A percentile compares a stretch with the other conserved stretches of the same genome.
Conservation (phyloP, 2,329 filamentous ascomycete genomes). For the Claviceps digitariae region DNA sequence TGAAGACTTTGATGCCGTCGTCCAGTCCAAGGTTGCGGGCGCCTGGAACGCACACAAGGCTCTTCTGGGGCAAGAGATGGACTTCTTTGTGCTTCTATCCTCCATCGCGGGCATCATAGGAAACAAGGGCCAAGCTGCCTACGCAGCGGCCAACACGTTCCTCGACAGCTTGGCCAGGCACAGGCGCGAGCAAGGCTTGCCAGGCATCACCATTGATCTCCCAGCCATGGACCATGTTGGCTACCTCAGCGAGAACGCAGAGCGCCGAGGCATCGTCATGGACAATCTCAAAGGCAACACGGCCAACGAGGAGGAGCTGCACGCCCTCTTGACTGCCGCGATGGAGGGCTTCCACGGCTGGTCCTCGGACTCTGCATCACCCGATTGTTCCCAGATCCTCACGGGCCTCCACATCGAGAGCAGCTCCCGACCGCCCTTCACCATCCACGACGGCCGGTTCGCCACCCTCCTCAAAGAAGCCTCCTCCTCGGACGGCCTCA, state of each 20-base stretch:
- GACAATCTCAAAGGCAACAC: slow-evolving; percentile 35
- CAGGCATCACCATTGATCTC: slow-evolving; percentile 30
- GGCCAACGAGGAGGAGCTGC: slow-evolving; percentile 39
- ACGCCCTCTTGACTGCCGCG: slow-evolving; percentile 38
- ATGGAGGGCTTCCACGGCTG: slow-evolving; percentile 25
- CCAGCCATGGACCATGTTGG: slow-evolving; percentile 37
- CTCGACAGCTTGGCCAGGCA: slow-evolving; percentile 20
- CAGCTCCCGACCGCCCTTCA: slow-evolving; percentile 34
- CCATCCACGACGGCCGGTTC: slow-evolving; percentile 15
- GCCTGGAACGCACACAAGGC: slow-evolving; percentile 40
- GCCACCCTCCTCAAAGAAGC: not conserved
- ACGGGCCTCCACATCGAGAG: slow-evolving; percentile 37
- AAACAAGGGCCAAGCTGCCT: slow-evolving; percentile 38
- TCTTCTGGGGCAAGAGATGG: slow-evolving; percentile 24
- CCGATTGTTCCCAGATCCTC: slow-evolving; percentile 28
- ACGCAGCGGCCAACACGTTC: slow-evolving; percentile 36
- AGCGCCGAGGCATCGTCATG: slow-evolving; percentile 25
- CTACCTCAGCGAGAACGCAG: slow-evolving; percentile 28
- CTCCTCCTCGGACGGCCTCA: not conserved
- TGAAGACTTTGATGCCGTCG: slow-evolving; percentile 31
- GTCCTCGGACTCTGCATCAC: slow-evolving; percentile 14
- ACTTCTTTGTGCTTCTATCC: slow-evolving; percentile 43
- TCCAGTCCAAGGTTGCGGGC: slow-evolving; percentile 37
- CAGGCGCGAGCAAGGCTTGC: slow-evolving; percentile 24
- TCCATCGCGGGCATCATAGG: slow-evolving; percentile 38